phyloP scores from a whole-genome alignment of 2,329 filamentous ascomycete species.

The Pseudocercospora ulei region DNA sequence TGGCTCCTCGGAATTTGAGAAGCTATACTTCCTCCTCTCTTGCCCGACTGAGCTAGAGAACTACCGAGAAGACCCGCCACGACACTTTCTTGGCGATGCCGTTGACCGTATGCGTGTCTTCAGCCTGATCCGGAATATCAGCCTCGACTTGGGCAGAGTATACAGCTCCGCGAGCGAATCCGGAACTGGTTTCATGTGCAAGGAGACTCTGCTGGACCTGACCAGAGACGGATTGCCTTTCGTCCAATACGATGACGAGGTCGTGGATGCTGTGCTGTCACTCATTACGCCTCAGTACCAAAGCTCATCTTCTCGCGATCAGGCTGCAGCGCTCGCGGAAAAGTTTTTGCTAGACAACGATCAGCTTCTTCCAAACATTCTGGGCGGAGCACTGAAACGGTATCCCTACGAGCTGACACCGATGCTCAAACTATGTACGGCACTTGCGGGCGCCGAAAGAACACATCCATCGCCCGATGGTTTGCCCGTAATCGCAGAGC shows the following conservation, averaged over 20 bases:
- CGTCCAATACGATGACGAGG: slow-evolving; percentile 62
- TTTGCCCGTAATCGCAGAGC: slow-evolving; percentile 10
- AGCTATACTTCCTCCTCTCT: slow-evolving; percentile 24
- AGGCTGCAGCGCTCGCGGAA: slow-evolving; percentile 34
- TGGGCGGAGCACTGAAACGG: slow-evolving; percentile 61
- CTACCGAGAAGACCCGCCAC: slow-evolving; percentile 38
- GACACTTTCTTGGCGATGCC: slow-evolving; percentile 34
- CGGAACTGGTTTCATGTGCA: slow-evolving; percentile 53
- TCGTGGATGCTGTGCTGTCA: slow-evolving; percentile 56
- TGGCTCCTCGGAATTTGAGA: slow-evolving; percentile 23
- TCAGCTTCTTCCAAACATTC: slow-evolving; percentile 48
- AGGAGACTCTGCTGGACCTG: slow-evolving; percentile 58
- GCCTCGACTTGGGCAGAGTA: slow-evolving; percentile 38
- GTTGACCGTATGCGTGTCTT: slow-evolving; percentile 44
- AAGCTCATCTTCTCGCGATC: slow-evolving; percentile 9
- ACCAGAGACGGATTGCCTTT: slow-evolving; percentile 57
- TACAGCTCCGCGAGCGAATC: slow-evolving; percentile 44
- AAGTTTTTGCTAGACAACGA: slow-evolving; percentile 49
- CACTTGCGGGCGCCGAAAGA: slow-evolving; percentile 19
- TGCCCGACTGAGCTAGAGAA: slow-evolving; percentile 21
- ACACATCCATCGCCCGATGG: slow-evolving; percentile 8
- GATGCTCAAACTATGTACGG: slow-evolving; percentile 46
- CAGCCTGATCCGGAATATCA: slow-evolving; percentile 40
- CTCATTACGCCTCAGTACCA: slow-evolving; percentile 41
- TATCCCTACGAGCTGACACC: slow-evolving; percentile 80